Conservation (phyloP, 192 early-diverging fungal species). For the Geranomyces michiganensis region DNA sequence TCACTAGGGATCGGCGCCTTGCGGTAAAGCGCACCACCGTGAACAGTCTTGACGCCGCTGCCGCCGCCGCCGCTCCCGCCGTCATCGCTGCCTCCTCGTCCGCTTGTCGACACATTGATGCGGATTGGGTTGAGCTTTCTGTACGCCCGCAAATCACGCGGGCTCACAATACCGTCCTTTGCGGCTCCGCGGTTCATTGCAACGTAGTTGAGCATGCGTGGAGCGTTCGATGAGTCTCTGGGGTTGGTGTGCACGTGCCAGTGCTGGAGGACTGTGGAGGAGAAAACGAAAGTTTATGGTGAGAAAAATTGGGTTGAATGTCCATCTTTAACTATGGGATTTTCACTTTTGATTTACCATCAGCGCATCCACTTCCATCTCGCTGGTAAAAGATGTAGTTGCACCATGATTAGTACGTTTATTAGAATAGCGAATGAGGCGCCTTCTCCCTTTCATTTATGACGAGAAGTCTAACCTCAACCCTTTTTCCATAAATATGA, state of each 20-base stretch:
- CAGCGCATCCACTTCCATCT: slow-evolving; percentile 11
- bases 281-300: not conserved
- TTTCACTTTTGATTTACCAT: no score
- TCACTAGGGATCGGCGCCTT: slow-evolving; percentile 57
- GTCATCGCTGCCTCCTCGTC: slow-evolving; percentile 8
- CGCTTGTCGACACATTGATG: slow-evolving; percentile 43
- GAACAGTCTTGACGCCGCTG: slow-evolving; percentile 18
- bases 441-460: no score
- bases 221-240: slow-evolving; percentile 44
- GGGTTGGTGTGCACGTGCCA: slow-evolving; percentile 52
- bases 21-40: slow-evolving; percentile 27
- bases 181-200: slow-evolving; percentile 61
- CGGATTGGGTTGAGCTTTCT: slow-evolving; percentile 52
- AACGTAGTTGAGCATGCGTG: slow-evolving; percentile 52
- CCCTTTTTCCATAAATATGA: slow-evolving; percentile 57
- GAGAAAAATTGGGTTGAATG: no score
- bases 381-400: not conserved
- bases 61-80: slow-evolving; percentile 30
- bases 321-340: no score
- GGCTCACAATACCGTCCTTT: slow-evolving; percentile 48
- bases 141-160: slow-evolving; percentile 51
- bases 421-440: no score
- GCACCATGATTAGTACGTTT: no score
- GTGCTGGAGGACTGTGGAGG: slow-evolving; percentile 51
- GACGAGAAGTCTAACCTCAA: slow-evolving; percentile 42